Evolutionary conservation across 2,329 filamentous ascomycete species (phyloP).

Genomic region (Colletotrichum tabaci): DNA sequence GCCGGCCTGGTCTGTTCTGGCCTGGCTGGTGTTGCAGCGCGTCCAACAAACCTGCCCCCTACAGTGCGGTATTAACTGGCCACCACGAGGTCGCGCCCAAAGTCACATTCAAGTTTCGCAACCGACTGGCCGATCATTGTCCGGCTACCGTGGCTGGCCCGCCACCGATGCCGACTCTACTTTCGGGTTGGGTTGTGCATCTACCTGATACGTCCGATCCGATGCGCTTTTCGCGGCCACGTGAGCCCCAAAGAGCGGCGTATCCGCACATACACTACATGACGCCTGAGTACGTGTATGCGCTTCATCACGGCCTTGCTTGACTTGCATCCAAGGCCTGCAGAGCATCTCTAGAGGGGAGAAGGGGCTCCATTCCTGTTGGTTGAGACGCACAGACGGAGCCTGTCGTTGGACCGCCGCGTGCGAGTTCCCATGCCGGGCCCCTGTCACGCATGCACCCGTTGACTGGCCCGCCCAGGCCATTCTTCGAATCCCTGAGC

Average conservation of each 20-base stretch:
- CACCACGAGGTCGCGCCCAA: conserved; percentile 19
- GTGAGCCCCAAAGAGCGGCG: conserved; percentile 29
- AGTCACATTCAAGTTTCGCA: conserved; percentile 22
- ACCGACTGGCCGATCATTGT: conserved; percentile 21
- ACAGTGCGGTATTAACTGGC: conserved; percentile 36
- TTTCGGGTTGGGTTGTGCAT: conserved; percentile 34
- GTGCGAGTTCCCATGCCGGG: conserved; percentile 33
- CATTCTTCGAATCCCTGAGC: conserved; percentile 36
- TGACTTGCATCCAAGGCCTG: conserved; percentile 40
- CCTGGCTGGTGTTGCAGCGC: not conserved
- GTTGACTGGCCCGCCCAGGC: conserved; percentile 21
- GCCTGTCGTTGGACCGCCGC: conserved; percentile 36
- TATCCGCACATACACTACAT: conserved; percentile 9
- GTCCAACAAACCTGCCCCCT: conserved; percentile 11
- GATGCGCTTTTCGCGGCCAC: conserved; percentile 22
- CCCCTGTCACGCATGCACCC: conserved; percentile 31
- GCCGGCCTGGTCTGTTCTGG: conserved; percentile 3
- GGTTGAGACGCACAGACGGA: conserved; percentile 41
- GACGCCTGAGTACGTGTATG: not conserved
- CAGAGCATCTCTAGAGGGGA: conserved; percentile 28
- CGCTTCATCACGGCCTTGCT: conserved; percentile 31
- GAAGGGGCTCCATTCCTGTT: conserved; percentile 39
- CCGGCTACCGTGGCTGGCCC: conserved; percentile 29
- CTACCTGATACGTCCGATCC: conserved; percentile 37
- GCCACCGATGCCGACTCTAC: conserved; percentile 24